A percentile compares a stretch with the other conserved stretches of the same genome.
Conservation (phyloP, 1,284 basidiomycete species). For the Cystobasidium slooffiae region DNA sequence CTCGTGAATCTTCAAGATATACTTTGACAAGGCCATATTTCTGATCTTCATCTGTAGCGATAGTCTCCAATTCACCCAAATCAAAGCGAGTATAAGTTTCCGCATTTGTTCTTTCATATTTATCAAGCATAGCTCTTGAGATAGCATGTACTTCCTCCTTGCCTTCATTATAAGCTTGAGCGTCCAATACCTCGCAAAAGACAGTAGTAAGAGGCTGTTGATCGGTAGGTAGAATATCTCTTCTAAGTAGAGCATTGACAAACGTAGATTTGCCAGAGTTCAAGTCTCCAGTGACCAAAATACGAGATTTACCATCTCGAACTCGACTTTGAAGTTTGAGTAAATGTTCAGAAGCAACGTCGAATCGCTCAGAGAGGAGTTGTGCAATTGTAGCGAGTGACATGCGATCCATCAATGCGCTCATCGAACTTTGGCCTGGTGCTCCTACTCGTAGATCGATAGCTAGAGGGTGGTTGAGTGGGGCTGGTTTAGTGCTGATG, state of each 20-base stretch:
- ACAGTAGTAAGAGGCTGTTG: slow-evolving; percentile 98
- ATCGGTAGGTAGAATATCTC: slow-evolving; percentile 93
- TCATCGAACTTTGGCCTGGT: slow-evolving; percentile 68
- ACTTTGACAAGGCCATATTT: slow-evolving; percentile 75
- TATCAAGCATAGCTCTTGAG: slow-evolving; percentile 68
- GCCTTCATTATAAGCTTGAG: slow-evolving; percentile 73
- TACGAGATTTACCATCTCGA: slow-evolving; percentile 89
- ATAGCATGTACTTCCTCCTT: slow-evolving; percentile 76
- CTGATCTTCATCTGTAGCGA: slow-evolving; percentile 74
- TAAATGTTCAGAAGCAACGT: slow-evolving; percentile 77
- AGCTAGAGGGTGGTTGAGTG: slow-evolving; percentile 50
- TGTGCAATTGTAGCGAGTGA: slow-evolving; percentile 94
- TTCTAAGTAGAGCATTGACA: slow-evolving; percentile 88
- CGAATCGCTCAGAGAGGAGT: slow-evolving; percentile 83
- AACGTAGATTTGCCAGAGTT: slow-evolving; percentile 99
- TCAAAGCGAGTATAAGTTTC: slow-evolving; percentile 74
- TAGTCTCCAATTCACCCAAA: slow-evolving; percentile 74
- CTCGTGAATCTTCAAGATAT: slow-evolving; percentile 76
- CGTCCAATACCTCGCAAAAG: slow-evolving; percentile 96
- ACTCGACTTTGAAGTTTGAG: slow-evolving; percentile 83
- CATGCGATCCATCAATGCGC: slow-evolving; percentile 81
- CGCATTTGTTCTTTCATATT: slow-evolving; percentile 65
- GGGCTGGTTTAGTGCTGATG: slow-evolving; percentile 35
- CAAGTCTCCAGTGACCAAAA: slow-evolving; percentile 97
- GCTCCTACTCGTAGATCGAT: slow-evolving; percentile 77